Conservation (phyloP, 441 rosid species). For the Manihot esculenta region DNA sequence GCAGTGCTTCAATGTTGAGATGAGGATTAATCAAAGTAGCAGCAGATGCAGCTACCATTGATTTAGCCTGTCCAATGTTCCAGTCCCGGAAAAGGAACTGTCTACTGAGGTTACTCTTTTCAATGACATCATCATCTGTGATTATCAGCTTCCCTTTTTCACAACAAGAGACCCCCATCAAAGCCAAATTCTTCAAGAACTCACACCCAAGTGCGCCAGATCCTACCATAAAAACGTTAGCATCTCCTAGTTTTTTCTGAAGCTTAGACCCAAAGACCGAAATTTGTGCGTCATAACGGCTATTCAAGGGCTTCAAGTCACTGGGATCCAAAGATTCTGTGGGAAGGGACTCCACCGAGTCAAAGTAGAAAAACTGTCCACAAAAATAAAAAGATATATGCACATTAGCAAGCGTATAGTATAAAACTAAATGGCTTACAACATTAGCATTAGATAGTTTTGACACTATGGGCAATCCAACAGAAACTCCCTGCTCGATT, state of each 20-base stretch:
- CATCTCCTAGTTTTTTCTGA: conserved; percentile 86
- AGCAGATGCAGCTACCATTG: conserved; percentile 90
- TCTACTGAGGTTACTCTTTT: conserved; percentile 93
- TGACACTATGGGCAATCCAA: background rate
- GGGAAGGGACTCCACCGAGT: conserved; percentile 86
- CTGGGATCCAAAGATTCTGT: conserved; percentile 57
- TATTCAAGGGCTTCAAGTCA: conserved; percentile 61
- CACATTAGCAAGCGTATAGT: conserved; percentile 11
- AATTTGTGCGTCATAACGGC: conserved; percentile 88
- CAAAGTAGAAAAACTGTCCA: conserved; percentile 85
- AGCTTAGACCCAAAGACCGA: conserved; percentile 83
- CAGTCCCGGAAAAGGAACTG: conserved; percentile 94
- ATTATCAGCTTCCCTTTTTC: conserved; percentile 69
- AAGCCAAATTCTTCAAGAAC: conserved; percentile 81
- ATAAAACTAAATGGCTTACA: background rate
- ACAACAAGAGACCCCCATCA: conserved; percentile 92
- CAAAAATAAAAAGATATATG: conserved; percentile 17
- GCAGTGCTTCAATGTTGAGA: conserved; percentile 72
- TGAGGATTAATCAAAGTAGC: conserved; percentile 62
- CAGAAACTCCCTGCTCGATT: background rate
- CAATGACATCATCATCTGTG: conserved; percentile 92
- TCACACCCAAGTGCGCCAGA: conserved; percentile 97
- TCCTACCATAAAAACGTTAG: conserved; percentile 72
- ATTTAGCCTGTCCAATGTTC: conserved; percentile 96
- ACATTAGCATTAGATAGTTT: background rate